Base-by-base conservation (phyloP, 2,329 filamentous ascomycete genomes). In the Trichophyton schoenleinii region DNA sequence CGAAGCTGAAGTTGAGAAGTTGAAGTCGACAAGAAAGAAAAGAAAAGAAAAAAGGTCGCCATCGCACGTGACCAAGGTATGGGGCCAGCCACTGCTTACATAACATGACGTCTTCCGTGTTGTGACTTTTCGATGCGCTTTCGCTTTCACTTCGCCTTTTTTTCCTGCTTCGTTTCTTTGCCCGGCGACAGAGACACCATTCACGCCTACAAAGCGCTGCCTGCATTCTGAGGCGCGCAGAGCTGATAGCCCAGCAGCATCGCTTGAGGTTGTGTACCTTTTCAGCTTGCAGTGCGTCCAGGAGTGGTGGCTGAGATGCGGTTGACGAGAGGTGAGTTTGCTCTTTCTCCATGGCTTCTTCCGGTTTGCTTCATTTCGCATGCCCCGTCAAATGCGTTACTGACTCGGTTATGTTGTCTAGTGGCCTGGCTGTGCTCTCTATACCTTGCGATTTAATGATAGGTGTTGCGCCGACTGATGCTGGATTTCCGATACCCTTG, bases 41-140 rank as follows among this genome's bases (percentile, higher is more conserved):
- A 18, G 9, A 28, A 22, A 22, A 28, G 7, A 28, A 20, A 38
- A 22, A 11, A 25, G 11, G 52, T 31, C 15, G n/a, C 18, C 28
- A 18, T 31, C 11, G 3, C 52, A 55, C 52, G 52, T 55, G 52
- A 55, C 15, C 52, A 8, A 13, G 7, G 1, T 28, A 20, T 34
- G 22, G 22, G 28, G 52, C 52, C 52, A 36, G 41, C 41, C 41
- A 3, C 46, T 55, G 52, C 52, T 55, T 55, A 55, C 28, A 20
- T 55, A 55, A 55, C 52, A 55, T 55, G 52, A 55, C 52, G 52
- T 55, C 52, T 55, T 55, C n/a, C 22, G 9, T 55, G 3, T 36
- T 36, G 52, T 36, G 52, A 55, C 52, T 55, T 55, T 34, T 55
- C 20, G 52, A 34, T 55, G 25, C 28, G 52, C 52, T 36, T 8